A percentile compares a stretch with the other conserved stretches of the same genome.
Conservation (phyloP, 78 protist genomes). For the Dictyostelium intermedium region DNA sequence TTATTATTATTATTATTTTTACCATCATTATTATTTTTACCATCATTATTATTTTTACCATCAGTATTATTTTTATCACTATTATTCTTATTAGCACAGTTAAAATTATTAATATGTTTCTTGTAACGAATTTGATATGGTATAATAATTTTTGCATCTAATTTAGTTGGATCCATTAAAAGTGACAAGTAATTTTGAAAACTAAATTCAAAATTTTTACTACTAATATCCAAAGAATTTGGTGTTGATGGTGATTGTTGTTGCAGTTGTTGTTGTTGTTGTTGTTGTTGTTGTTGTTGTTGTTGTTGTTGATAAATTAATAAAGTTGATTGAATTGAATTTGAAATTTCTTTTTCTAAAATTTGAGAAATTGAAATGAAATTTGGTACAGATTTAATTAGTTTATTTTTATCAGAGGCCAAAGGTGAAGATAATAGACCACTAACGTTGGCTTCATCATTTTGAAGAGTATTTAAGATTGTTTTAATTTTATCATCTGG, state of each 20-base stretch:
- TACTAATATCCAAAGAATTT: neutral
- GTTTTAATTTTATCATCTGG: constrained; percentile 76
- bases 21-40: neutral
- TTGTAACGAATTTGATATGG: constrained; percentile 61
- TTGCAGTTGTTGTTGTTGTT: too few relatives aligned
- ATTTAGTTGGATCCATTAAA: constrained; percentile 4
- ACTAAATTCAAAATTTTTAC: neutral
- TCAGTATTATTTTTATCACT: neutral
- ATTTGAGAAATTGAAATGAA: constrained; percentile 39
- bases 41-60: neutral
- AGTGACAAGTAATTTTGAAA: constrained; percentile 4
- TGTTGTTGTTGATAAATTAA: neutral
- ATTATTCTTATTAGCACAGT: neutral
- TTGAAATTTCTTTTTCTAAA: constrained; percentile 3
- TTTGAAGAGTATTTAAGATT: constrained; percentile 1
- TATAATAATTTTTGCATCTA: constrained; percentile 43
- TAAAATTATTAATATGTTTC: constrained; percentile 1
- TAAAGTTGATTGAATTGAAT: constrained; percentile 31
- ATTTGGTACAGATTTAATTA: constrained; percentile 16
- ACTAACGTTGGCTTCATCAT: constrained; percentile 54
- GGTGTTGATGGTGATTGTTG: too few relatives aligned
- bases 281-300: neutral
- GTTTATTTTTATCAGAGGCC: constrained; percentile 4
- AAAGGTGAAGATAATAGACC: constrained; percentile 20
- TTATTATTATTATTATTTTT: too few relatives aligned